phyloP scores from a whole-genome alignment of 768 basidiomycete species.

The Leccinum sublutescens region DNA sequence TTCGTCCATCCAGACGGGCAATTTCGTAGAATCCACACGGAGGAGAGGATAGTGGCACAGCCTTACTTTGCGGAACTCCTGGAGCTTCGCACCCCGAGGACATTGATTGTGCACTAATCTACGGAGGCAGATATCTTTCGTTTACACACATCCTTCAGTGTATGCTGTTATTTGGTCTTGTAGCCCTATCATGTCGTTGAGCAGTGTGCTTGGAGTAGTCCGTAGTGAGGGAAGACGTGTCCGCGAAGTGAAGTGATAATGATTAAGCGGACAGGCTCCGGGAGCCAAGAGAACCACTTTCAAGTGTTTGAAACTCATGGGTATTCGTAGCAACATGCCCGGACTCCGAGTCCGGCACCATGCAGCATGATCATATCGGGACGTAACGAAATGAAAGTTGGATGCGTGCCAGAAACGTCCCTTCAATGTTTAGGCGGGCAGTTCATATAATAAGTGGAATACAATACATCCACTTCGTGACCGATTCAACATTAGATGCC shows the following conservation, averaged over 20 bases:
- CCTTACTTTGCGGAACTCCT: constrained; percentile 14
- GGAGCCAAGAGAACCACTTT: background rate
- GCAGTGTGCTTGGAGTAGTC: background rate
- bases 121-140: background rate
- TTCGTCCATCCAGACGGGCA: constrained; percentile 21
- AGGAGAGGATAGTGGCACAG: constrained; percentile 23
- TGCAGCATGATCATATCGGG: too few species aligned
- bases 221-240: background rate
- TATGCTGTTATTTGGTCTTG: background rate
- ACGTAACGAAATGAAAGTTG: too few species aligned
- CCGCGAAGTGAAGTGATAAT: background rate
- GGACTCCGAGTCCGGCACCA: too few species aligned
- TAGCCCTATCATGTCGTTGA: too few species aligned
- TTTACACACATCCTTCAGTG: background rate
- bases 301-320: too few species aligned
- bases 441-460: background rate
- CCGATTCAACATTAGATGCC: constrained; percentile 27
- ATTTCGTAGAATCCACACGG: constrained; percentile 21
- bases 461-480: background rate
- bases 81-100: constrained; percentile 20
- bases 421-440: background rate
- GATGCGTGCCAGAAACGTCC: background rate
- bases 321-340: too few species aligned
- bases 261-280: background rate
- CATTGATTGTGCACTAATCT: constrained; percentile 21